Evolutionary conservation across 1,284 basidiomycete species (phyloP), one percentile per base, ranked within the genome.

Genomic region (Waitea zeae): DNA sequence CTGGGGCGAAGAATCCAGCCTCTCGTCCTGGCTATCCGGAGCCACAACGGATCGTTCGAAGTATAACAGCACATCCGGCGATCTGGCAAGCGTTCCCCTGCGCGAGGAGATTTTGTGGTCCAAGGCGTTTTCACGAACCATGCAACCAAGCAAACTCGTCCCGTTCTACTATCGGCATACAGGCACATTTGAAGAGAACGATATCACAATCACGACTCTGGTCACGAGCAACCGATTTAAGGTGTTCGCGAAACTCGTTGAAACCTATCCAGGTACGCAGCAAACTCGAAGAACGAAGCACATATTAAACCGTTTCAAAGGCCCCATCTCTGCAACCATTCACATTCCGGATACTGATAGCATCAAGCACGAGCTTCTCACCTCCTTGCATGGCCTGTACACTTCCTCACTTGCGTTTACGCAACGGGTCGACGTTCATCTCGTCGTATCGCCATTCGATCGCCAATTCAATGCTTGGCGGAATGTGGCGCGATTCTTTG

Each of bases 391-490:
- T 44, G 53, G 57, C 4, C 55, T 86, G 30, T 80, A 86, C 53
- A 58, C 59, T 4, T 70, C 71, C 4, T 70, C 70, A 3, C n/a
- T n/a, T n/a, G 64, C 67, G 1, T 58, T 57, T 33, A 78, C 87
- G 62, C 54, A 64, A 30, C 76, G 70, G 40, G 84, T 89, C 29
- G 89, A 92, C 46, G 70, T 92, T 7, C 88, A 93, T 47, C 70
- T 93, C 20, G 73, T 90, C 20, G 64, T 90, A 44, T 84, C 87
- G 37, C 67, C 73, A 2, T 83, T 82, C 46, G 74, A 79, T 40
- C 64, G 82, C 3, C 71, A 86, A 48, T 78, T 89, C 59, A 88
- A 88, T 52, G 72, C 80, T 27, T 88, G 84, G 80, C 65, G 86
- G 28, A 88, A 88, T 49, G 66, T 74, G 22, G 84, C 84, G 9